A percentile compares a stretch with the other conserved stretches of the same genome.
phyloP scores from a whole-genome alignment of 2,329 filamentous ascomycete genomes.

The Pyrenochaeta sp. region DNA sequence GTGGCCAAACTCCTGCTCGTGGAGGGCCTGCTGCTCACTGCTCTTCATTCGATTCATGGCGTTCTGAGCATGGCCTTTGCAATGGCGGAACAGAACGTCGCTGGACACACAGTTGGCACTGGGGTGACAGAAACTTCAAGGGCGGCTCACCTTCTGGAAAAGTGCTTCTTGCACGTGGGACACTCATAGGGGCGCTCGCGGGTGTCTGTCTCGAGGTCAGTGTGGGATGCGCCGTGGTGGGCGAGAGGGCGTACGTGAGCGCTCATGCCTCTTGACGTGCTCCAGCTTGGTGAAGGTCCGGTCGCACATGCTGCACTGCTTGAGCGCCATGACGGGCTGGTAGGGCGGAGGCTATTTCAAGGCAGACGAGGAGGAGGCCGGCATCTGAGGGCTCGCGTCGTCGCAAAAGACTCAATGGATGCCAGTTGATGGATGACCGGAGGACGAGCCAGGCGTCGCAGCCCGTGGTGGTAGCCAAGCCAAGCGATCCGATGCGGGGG shows the following conservation, averaged over 20 bases:
- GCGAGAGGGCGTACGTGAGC: conserved; percentile 56
- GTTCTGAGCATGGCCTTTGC: conserved; percentile 58
- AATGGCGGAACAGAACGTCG: conserved; percentile 60
- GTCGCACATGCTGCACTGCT: conserved; percentile 56
- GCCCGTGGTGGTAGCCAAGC: conserved; percentile 19
- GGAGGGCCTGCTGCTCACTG: conserved; percentile 35
- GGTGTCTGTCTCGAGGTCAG: conserved; percentile 54
- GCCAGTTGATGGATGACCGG: conserved; percentile 20
- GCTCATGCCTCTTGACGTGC: conserved; percentile 63
- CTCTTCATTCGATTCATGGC: conserved; percentile 45
- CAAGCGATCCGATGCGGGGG: conserved; percentile 38
- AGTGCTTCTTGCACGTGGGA: conserved; percentile 61
- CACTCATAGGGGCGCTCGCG: conserved; percentile 64
- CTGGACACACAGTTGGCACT: conserved; percentile 40
- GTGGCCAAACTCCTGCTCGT: conserved; percentile 25
- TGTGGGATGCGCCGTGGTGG: conserved; percentile 6
- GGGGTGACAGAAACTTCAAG: conserved; percentile 15
- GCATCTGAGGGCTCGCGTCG: conserved; percentile 12
- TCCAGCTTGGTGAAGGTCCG: conserved; percentile 64
- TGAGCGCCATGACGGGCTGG: conserved; percentile 42
- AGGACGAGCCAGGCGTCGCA: conserved; percentile 22
- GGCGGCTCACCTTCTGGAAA: conserved; percentile 58
- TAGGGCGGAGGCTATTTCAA: conserved; percentile 5
- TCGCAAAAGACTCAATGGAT: conserved; percentile 15
- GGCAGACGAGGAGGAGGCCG: conserved; percentile 2